phyloP scores from a whole-genome alignment of 306 rosid species.

The Dalbergia cultrata region DNA sequence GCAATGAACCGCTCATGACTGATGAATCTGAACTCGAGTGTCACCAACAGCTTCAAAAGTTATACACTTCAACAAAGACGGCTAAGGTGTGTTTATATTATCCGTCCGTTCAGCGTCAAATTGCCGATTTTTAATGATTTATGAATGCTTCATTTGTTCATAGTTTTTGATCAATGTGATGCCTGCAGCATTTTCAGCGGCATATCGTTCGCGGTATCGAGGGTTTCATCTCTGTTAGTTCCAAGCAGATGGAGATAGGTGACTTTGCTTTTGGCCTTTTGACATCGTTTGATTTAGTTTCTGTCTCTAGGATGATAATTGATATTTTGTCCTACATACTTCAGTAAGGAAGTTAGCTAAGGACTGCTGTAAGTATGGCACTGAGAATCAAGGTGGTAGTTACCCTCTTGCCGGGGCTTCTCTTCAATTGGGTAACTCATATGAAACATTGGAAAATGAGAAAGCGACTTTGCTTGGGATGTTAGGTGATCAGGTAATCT shows the following conservation, averaged over 20 bases:
- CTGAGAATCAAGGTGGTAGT: constrained; percentile 58
- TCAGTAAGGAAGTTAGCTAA: constrained; percentile 81
- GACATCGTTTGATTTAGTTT: constrained; percentile 37
- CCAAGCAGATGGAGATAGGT: constrained; percentile 93
- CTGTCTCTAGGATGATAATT: constrained; percentile 39
- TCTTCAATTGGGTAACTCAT: constrained; percentile 68
- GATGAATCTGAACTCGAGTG: constrained; percentile 85
- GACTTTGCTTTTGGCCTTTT: constrained; percentile 46
- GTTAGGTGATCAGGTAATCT: constrained; percentile 79
- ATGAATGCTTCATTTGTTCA: constrained; percentile 13
- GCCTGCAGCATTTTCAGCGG: constrained; percentile 85
- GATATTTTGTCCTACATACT: constrained; percentile 40
- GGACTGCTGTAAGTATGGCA: constrained; percentile 81
- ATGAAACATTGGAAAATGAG: constrained; percentile 69
- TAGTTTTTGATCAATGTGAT: constrained; percentile 36
- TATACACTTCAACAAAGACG: constrained; percentile 78
- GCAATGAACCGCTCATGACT: constrained; percentile 65
- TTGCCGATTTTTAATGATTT: constrained; percentile 3
- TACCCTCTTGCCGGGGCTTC: constrained; percentile 70
- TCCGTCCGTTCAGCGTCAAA: not conserved
- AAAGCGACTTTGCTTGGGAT: constrained; percentile 69
- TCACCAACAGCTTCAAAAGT: constrained; percentile 76
- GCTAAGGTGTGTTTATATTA: constrained; percentile 70
- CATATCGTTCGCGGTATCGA: constrained; percentile 83
- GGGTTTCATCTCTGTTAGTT: constrained; percentile 70